Conservation (phyloP, 1,284 basidiomycete genomes). For the Stygiomarasmius scandens region DNA sequence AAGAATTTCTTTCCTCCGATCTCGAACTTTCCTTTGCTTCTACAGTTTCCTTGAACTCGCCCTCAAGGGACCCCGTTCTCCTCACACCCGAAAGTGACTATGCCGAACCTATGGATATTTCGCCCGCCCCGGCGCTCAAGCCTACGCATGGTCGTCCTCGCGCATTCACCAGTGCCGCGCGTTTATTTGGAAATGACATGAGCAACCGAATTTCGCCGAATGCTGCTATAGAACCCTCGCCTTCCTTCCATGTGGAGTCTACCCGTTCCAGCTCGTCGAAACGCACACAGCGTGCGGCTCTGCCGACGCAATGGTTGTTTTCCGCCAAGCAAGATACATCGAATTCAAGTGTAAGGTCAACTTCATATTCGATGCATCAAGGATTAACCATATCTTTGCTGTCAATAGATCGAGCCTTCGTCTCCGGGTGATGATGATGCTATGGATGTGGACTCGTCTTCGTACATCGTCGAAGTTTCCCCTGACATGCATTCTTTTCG, state of each 20-base stretch:
- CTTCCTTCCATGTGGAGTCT: constrained; percentile 34
- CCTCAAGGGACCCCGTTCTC: constrained; percentile 47
- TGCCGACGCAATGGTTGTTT: constrained; percentile 67
- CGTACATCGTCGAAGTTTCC: constrained; percentile 35
- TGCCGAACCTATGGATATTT: constrained; percentile 76
- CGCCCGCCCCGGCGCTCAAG: constrained; percentile 56
- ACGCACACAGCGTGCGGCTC: constrained; percentile 56
- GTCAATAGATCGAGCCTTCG: constrained; percentile 26
- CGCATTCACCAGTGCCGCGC: constrained; percentile 59
- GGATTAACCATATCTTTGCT: constrained; percentile 6
- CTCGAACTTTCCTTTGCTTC: constrained; percentile 81
- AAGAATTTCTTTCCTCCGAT: constrained; percentile 70
- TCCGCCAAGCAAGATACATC: constrained; percentile 17
- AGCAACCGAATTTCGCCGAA: constrained; percentile 48
- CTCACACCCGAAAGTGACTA: constrained; percentile 49
- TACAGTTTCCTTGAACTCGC: constrained; percentile 75
- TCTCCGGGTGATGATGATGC: constrained; percentile 56
- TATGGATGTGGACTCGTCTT: constrained; percentile 78
- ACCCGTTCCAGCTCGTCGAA: constrained; percentile 44
- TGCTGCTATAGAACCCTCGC: constrained; percentile 19
- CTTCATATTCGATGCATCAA: constrained; percentile 11
- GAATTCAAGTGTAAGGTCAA: constrained; percentile 31
- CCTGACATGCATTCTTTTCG: constrained; percentile 35
- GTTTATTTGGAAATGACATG: constrained; percentile 72
- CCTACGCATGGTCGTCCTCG: constrained; percentile 47